These are phyloP conservation scores for Cyclotella choctawhatcheeana DNA, from an alignment of 108 stramenopile species.

Conservation along the genomic window DNA sequence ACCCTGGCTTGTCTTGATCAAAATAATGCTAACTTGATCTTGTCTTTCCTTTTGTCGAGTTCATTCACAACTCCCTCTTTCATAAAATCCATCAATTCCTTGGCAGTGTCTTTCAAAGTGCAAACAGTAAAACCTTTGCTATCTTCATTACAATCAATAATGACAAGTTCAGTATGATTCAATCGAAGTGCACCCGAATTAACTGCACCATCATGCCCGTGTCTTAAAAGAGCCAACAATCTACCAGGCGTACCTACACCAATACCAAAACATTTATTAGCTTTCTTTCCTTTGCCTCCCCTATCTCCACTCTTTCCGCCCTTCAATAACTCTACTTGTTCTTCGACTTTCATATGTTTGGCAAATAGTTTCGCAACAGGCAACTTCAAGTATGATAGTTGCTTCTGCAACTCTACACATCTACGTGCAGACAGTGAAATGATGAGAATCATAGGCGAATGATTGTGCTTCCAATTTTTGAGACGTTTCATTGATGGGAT, in stretches of 20 bases:
- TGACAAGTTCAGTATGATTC: conserved; percentile 62
- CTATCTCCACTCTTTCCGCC: conserved; percentile 13
- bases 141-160: conserved; percentile 68
- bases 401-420: conserved; percentile 75
- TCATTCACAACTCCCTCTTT: conserved; percentile 62
- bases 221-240: conserved; percentile 49
- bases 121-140: conserved; percentile 77
- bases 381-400: conserved; percentile 62
- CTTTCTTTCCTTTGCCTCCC: conserved; percentile 21
- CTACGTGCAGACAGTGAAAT: conserved; percentile 82
- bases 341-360: conserved; percentile 74
- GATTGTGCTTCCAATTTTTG: conserved; percentile 65
- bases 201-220: conserved; percentile 25
- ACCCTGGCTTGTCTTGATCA: too few species aligned
- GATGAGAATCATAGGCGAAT: conserved; percentile 71
- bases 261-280: conserved; percentile 52
- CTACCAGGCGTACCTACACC: conserved; percentile 88
- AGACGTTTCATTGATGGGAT: conserved; percentile 62
- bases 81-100: conserved; percentile 66
- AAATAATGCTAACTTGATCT: conserved; percentile 69
- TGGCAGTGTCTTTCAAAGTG: conserved; percentile 86
- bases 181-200: conserved; percentile 54
- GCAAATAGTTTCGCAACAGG: conserved; percentile 85
- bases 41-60: conserved; percentile 53
- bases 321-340: conserved; percentile 60